A percentile compares a stretch with the other conserved stretches of the same genome.
These are phyloP conservation scores for Multifurca ochricompacta DNA, from an alignment of 768 basidiomycete genomes.

Conservation along the genomic window DNA sequence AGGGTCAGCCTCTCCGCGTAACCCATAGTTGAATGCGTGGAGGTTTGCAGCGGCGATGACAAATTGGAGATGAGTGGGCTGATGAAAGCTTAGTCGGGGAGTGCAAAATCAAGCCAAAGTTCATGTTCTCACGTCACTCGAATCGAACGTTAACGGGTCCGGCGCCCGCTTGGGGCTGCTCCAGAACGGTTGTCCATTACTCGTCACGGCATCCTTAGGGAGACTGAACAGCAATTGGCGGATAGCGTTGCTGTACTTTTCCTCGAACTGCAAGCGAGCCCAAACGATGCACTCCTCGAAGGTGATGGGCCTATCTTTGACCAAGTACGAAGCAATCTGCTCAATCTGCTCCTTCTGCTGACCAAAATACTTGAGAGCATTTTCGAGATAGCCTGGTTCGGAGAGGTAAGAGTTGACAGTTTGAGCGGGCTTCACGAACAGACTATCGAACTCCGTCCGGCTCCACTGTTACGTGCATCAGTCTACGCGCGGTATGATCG, in stretches of 20 bases:
- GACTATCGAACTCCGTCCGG: constrained; percentile 82
- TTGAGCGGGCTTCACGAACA: constrained; percentile 91
- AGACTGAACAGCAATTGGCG: constrained; percentile 88
- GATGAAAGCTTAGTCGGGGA: constrained; percentile 7
- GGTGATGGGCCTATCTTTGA: constrained; percentile 86
- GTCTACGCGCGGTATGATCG: background rate
- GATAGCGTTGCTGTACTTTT: constrained; percentile 88
- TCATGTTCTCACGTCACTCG: constrained; percentile 64
- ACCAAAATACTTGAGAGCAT: constrained; percentile 81
- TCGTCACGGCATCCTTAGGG: constrained; percentile 89
- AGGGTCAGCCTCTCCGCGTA: constrained; percentile 81
- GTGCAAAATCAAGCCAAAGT: background rate
- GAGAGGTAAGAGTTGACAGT: constrained; percentile 95
- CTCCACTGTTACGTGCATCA: constrained; percentile 59
- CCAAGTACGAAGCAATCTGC: constrained; percentile 83
- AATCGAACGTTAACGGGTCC: constrained; percentile 79
- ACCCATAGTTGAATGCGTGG: constrained; percentile 96
- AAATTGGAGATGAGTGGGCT: constrained; percentile 84
- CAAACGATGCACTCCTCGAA: constrained; percentile 97
- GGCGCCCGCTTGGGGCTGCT: constrained; percentile 97
- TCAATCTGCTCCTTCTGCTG: constrained; percentile 86
- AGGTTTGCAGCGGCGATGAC: constrained; percentile 92
- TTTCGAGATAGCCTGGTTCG: constrained; percentile 93
- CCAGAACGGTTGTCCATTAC: constrained; percentile 96
- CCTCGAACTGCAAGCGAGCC: constrained; percentile 94